Conservation (phyloP, 768 basidiomycete species). For the Tylopilus cervinicoccineus region DNA sequence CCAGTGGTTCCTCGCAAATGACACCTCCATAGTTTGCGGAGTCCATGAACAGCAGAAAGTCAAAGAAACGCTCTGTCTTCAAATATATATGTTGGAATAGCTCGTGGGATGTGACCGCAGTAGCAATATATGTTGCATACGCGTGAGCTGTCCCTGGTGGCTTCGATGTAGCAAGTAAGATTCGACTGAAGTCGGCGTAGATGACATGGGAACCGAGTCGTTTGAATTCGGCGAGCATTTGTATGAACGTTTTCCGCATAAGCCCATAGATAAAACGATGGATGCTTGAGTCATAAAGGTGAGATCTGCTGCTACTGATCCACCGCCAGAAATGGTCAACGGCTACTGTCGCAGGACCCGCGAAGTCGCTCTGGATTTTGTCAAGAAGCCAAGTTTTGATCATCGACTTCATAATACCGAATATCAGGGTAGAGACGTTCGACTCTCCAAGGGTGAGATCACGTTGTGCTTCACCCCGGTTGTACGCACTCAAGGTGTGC, state of each 20-base stretch:
- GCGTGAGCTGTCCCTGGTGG: slow-evolving; percentile 94
- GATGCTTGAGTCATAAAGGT: slow-evolving; percentile 88
- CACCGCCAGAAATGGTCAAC: slow-evolving; percentile 98
- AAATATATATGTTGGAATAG: slow-evolving; percentile 92
- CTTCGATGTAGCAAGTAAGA: slow-evolving; percentile 91
- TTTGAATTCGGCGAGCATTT: slow-evolving; percentile 94
- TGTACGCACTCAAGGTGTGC: slow-evolving; percentile 86
- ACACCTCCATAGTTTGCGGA: slow-evolving; percentile 87
- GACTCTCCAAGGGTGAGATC: slow-evolving; percentile 87
- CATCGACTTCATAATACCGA: slow-evolving; percentile 81
- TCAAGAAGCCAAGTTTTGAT: slow-evolving; percentile 90
- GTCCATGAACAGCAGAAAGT: slow-evolving; percentile 95
- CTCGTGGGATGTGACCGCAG: slow-evolving; percentile 91
- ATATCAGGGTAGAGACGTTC: slow-evolving; percentile 81
- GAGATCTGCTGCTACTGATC: slow-evolving; percentile 81
- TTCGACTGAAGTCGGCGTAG: slow-evolving; percentile 88
- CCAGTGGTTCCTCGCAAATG: slow-evolving; percentile 75
- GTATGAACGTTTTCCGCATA: slow-evolving; percentile 98
- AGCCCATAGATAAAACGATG: slow-evolving; percentile 92
- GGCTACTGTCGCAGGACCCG: slow-evolving; percentile 62
- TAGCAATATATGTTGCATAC: slow-evolving; percentile 92
- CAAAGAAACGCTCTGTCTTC: slow-evolving; percentile 84
- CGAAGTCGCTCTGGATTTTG: slow-evolving; percentile 64
- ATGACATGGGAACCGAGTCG: slow-evolving; percentile 90
- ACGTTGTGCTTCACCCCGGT: slow-evolving; percentile 52